A percentile compares a stretch with the other conserved stretches of the same genome.
Conservation (phyloP, 768 basidiomycete species). For the Clavaria fumosa region DNA sequence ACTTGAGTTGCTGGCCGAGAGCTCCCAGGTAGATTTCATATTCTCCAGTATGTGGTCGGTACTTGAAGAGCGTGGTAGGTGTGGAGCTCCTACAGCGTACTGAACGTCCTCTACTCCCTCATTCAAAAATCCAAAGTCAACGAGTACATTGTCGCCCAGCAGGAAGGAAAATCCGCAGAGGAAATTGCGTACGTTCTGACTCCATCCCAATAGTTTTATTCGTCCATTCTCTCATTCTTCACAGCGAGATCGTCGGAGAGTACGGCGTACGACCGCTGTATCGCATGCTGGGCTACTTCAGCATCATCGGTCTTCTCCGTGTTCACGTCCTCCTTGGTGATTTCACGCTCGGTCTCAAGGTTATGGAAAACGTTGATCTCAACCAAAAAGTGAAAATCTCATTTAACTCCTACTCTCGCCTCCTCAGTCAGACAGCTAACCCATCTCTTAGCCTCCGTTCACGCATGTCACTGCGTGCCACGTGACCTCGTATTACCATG, state of each 20-base stretch:
- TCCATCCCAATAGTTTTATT: neutral
- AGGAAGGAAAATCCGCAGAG: conserved; percentile 64
- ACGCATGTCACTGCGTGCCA: conserved; percentile 94
- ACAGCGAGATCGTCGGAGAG: conserved; percentile 75
- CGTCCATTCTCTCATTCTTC: conserved; percentile 4
- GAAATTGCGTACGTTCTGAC: conserved; percentile 63
- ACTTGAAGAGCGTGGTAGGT: conserved; percentile 31
- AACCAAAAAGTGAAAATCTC: conserved; percentile 68
- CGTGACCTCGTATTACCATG: conserved; percentile 89
- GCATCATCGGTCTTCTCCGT: conserved; percentile 84
- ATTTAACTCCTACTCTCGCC: neutral
- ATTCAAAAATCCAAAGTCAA: conserved; percentile 96
- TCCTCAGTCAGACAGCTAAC: conserved; percentile 9
- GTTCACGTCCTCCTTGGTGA: conserved; percentile 95
- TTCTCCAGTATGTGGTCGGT: conserved; percentile 1
- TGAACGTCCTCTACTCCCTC: conserved; percentile 96
- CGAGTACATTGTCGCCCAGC: conserved; percentile 76
- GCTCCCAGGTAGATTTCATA: conserved; percentile 35
- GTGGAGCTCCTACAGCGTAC: conserved; percentile 96
- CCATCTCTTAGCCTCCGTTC: conserved; percentile 49
- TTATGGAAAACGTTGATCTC: conserved; percentile 88
- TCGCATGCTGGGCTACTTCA: conserved; percentile 93
- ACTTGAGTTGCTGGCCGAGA: conserved; percentile 63
- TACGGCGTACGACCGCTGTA: conserved; percentile 85
- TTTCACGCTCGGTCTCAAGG: conserved; percentile 85